These are phyloP conservation scores for Boletus sensibilis DNA, from an alignment of 768 basidiomycete genomes.

Conservation along the genomic window DNA sequence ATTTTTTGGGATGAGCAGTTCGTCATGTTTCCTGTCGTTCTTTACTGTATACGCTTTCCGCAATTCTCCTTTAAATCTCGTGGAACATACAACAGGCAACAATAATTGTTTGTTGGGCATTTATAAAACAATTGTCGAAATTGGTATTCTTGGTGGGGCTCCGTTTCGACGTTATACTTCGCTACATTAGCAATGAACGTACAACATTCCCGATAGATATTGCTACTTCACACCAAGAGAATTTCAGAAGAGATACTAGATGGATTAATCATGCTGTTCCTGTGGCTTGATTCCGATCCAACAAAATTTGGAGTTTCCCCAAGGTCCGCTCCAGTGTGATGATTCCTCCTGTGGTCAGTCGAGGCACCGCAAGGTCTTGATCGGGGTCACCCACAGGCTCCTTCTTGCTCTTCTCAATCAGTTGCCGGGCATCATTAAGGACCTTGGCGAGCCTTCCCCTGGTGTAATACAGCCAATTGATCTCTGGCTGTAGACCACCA, in stretches of 20 bases:
- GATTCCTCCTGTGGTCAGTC: conserved; percentile 75
- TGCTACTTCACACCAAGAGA: conserved; percentile 21
- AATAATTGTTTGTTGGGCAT: conserved; percentile 11
- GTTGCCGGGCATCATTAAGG: conserved; percentile 53
- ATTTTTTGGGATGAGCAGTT: conserved; percentile 13
- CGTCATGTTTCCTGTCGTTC: conserved; percentile 21
- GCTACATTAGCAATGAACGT: conserved; percentile 26
- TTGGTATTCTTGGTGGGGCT: conserved; percentile 1
- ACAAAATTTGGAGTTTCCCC: conserved; percentile 55
- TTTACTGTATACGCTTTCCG: conserved; percentile 16
- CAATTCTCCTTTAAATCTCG: background rate
- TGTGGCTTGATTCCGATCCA: conserved; percentile 17
- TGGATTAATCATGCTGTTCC: conserved; percentile 16
- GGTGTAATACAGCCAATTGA: conserved; percentile 69
- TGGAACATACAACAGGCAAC: conserved; percentile 6
- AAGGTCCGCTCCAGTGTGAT: conserved; percentile 77
- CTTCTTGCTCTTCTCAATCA: conserved; percentile 68
- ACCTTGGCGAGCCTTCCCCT: conserved; percentile 67
- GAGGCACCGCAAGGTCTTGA: conserved; percentile 61
- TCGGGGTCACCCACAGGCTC: conserved; percentile 28
- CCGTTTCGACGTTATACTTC: conserved; percentile 7
- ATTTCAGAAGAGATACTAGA: conserved; percentile 15
- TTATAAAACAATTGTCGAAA: conserved; percentile 2
- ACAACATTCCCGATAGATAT: conserved; percentile 30
- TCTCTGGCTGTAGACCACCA: conserved; percentile 67